Percentiles rank a stretch among this genome's conserved stretches.
Evolutionary conservation across 208 protist genomes (phyloP).

Genomic region (Crithidia fasciculata): DNA sequence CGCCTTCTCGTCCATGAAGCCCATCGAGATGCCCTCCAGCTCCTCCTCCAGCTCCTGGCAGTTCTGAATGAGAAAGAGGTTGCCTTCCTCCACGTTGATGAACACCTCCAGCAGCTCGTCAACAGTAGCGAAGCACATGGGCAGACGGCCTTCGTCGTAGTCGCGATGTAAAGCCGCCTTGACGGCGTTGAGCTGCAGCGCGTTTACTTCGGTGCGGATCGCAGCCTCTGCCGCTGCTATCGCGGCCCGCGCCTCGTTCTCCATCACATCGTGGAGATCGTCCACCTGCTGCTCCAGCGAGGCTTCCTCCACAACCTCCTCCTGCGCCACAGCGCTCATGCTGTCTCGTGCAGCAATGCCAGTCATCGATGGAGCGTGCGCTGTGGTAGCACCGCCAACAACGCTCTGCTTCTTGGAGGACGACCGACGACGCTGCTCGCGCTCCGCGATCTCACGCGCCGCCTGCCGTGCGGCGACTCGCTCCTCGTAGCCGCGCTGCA

Average conservation of each 20-base stretch:
- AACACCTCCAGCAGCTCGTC: conserved; percentile 95
- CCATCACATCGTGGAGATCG: conserved; percentile 60
- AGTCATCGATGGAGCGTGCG: too few relatives aligned
- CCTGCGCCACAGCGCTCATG: conserved; percentile 1
- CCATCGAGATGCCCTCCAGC: conserved; percentile 90
- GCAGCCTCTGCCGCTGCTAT: conserved; percentile 40
- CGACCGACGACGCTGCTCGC: conserved; percentile 1
- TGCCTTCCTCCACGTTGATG: conserved; percentile 95
- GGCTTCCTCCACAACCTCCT: conserved; percentile 33
- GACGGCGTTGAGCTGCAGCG: conserved; percentile 65
- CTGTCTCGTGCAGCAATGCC: neutral
- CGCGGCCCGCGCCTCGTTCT: conserved; percentile 49
- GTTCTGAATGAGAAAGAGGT: conserved; percentile 97
- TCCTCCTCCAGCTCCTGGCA: conserved; percentile 95
- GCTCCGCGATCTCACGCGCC: neutral
- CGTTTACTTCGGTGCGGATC: conserved; percentile 56
- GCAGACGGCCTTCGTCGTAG: conserved; percentile 79
- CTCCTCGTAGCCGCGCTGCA: conserved; percentile 26
- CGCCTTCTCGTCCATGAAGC: conserved; percentile 83
- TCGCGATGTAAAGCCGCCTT: conserved; percentile 56
- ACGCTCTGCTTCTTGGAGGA: conserved; percentile 2
- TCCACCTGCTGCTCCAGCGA: conserved; percentile 62
- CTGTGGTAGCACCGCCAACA: neutral
- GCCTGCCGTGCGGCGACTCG: conserved; percentile 16
- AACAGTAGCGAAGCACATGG: conserved; percentile 93